Percentiles rank a stretch among this genome's conserved stretches.
These are phyloP conservation scores for Potentilla sterilis DNA, from an alignment of 306 rosid species.

Conservation along the genomic window DNA sequence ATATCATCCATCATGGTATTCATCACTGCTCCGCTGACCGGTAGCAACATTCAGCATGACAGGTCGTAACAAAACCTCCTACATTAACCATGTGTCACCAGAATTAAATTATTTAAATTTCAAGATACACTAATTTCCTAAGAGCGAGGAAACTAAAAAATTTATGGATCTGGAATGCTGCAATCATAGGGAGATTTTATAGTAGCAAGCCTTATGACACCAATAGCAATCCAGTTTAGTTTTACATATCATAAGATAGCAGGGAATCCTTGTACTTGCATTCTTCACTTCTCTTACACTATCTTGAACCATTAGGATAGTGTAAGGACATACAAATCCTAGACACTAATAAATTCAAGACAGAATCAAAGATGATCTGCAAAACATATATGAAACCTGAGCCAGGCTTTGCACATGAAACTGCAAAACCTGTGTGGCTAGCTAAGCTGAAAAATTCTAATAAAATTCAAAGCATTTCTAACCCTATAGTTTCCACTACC, in stretches of 20 bases:
- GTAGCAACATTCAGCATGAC: conserved; percentile 94
- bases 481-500: neutral
- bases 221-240: conserved; percentile 4
- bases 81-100: conserved; percentile 24
- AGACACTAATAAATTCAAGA: neutral
- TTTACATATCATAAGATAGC: neutral
- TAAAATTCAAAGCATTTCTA: conserved; percentile 4
- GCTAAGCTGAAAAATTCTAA: neutral
- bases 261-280: conserved; percentile 3
- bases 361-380: neutral
- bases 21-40: conserved; percentile 65
- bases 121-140: conserved; percentile 4
- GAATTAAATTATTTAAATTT: neutral
- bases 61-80: conserved; percentile 32
- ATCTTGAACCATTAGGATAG: neutral
- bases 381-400: neutral
- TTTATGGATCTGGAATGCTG: neutral
- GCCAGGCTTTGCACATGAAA: neutral
- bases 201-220: conserved; percentile 25
- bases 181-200: neutral
- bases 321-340: neutral
- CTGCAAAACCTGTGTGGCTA: neutral
- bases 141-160: neutral
- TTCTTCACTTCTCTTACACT: neutral
- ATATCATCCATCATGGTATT: conserved; percentile 92